A percentile compares a stretch with the other conserved stretches of the same genome.
These are phyloP conservation scores for Dactylellina parvicollis DNA, from an alignment of 2,329 filamentous ascomycete species.

Conservation along the genomic window DNA sequence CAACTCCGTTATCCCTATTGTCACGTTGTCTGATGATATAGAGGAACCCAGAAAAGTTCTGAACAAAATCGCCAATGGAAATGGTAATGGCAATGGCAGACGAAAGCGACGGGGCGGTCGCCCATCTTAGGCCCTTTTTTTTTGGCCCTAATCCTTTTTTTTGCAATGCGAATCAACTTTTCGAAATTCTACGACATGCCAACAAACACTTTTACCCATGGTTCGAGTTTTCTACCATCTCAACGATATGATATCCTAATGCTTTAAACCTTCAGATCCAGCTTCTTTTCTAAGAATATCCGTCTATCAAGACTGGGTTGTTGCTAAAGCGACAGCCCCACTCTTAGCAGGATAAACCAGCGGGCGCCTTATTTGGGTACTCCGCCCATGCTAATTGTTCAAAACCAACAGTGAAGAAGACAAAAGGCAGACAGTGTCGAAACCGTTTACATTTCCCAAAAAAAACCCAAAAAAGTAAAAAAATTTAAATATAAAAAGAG, in stretches of 20 bases:
- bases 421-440: background rate
- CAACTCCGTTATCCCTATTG: conserved; percentile 7
- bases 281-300: background rate
- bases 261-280: conserved; percentile 1
- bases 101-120: background rate
- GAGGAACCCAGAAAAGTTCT: background rate
- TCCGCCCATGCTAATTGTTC: background rate
- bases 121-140: background rate
- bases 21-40: conserved; percentile 4
- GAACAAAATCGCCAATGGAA: too few relatives aligned
- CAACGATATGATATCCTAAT: conserved; percentile 25
- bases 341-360: too few relatives aligned
- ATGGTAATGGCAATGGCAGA: too few relatives aligned
- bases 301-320: background rate
- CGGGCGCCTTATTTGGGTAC: background rate
- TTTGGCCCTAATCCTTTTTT: background rate
- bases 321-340: too few relatives aligned
- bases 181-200: background rate
- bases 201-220: background rate
- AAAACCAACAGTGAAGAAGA: background rate
- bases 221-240: background rate
- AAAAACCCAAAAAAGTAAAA: conserved; percentile 18
- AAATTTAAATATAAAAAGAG: conserved; percentile 7
- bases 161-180: background rate
- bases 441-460: conserved; percentile 10